These are phyloP conservation scores for Suhomyces atakaporum DNA, from an alignment of 1,139 yeast species.

Conservation along the genomic window DNA sequence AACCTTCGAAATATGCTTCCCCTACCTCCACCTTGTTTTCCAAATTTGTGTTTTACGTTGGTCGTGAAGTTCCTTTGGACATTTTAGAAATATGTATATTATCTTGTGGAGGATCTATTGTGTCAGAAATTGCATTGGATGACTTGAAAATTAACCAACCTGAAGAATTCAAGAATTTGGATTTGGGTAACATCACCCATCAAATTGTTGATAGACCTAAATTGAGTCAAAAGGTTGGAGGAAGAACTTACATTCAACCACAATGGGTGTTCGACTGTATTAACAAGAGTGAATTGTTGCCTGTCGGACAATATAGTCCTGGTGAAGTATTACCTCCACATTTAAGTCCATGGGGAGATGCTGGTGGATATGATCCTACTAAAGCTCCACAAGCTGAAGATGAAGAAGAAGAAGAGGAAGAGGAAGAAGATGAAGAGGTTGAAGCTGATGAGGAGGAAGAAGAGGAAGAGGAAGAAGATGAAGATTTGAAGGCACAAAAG, in stretches of 20 bases:
- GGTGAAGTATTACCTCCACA: conserved; percentile 97
- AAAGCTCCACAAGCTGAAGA: conserved; percentile 40
- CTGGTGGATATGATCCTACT: conserved; percentile 85
- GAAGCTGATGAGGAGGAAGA: conserved; percentile 53
- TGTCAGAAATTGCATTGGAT: conserved; percentile 87
- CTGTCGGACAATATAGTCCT: conserved; percentile 83
- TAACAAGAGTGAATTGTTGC: conserved; percentile 71
- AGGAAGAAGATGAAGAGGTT: conserved; percentile 52
- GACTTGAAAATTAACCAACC: conserved; percentile 55
- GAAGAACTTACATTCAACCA: conserved; percentile 93
- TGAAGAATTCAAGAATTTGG: conserved; percentile 47
- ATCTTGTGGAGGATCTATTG: conserved; percentile 83
- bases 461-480: conserved; percentile 55
- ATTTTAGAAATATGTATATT: conserved; percentile 84
- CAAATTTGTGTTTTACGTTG: conserved; percentile 78
- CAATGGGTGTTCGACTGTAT: conserved; percentile 97
- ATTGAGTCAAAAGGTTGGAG: conserved; percentile 73
- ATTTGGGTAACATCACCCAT: conserved; percentile 77
- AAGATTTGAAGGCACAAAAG: conserved; percentile 67
- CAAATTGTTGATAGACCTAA: conserved; percentile 94
- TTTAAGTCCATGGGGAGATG: conserved; percentile 98
- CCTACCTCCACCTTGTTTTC: conserved; percentile 67
- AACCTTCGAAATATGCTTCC: conserved; percentile 68
- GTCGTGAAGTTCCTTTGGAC: conserved; percentile 95
- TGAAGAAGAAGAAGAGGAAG: conserved; percentile 49